These are phyloP conservation scores for Colletotrichum lini DNA, from an alignment of 2,329 filamentous ascomycete species.

Conservation along the genomic window DNA sequence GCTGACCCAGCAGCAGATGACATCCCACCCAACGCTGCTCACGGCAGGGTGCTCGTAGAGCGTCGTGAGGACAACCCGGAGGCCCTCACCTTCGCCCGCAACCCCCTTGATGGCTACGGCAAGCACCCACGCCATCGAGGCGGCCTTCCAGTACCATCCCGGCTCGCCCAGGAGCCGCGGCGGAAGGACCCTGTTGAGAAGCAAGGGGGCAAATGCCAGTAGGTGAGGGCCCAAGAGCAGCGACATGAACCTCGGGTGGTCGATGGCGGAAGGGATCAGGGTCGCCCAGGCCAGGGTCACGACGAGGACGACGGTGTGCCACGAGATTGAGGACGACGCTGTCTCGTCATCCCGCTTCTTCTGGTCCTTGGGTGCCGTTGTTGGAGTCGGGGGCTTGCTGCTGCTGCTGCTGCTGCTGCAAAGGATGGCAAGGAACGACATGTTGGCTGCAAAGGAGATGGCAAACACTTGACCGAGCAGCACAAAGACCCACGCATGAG, in stretches of 20 bases:
- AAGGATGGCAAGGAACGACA: slow-evolving; percentile 48
- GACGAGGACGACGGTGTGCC: slow-evolving; percentile 38
- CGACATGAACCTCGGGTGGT: slow-evolving; percentile 40
- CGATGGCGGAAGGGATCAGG: slow-evolving; percentile 37
- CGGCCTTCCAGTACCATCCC: slow-evolving; percentile 24
- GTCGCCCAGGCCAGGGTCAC: slow-evolving; percentile 41
- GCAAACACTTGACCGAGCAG: slow-evolving; percentile 48
- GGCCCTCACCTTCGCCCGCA: slow-evolving; percentile 11
- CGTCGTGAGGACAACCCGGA: slow-evolving; percentile 25
- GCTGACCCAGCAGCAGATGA: slow-evolving; percentile 48
- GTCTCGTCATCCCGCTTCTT: not conserved
- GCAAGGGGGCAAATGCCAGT: slow-evolving; percentile 46
- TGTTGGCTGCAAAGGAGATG: slow-evolving; percentile 48
- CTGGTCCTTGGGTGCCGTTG: not conserved
- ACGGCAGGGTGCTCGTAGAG: slow-evolving; percentile 47
- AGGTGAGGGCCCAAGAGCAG: slow-evolving; percentile 46
- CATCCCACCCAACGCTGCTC: slow-evolving; percentile 48
- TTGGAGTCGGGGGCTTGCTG: not conserved
- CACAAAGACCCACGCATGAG: slow-evolving; percentile 46
- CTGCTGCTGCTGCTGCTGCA: slow-evolving; percentile 15
- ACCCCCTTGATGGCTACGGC: slow-evolving; percentile 22
- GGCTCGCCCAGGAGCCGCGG: slow-evolving; percentile 30
- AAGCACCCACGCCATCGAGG: slow-evolving; percentile 37
- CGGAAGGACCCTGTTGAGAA: slow-evolving; percentile 40
- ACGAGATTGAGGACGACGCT: slow-evolving; percentile 5